phyloP scores from a whole-genome alignment of 164 flowering plant species.

The Piper longum region DNA sequence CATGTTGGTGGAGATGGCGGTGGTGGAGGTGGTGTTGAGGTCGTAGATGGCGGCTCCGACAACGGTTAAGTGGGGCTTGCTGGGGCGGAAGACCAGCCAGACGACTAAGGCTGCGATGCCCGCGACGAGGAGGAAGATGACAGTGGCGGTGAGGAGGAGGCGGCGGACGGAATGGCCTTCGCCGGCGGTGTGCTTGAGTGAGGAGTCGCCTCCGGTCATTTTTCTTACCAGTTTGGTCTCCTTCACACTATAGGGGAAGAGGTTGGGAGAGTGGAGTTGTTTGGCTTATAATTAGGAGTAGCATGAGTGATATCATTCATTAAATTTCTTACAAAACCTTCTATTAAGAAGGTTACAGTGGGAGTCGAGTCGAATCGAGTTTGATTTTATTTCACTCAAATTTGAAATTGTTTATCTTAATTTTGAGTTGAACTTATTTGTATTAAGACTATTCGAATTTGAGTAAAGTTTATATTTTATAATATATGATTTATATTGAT shows the following conservation, averaged over 20 bases:
- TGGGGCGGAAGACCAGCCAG: slow-evolving; percentile 69
- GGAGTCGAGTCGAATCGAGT: too few species aligned
- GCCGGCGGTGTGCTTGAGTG: not conserved
- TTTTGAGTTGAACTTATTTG: too few species aligned
- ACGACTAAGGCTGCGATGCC: slow-evolving; percentile 42
- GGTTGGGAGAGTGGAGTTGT: not conserved
- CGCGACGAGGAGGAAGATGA: slow-evolving; percentile 34
- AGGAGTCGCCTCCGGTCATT: not conserved
- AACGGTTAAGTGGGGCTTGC: slow-evolving; percentile 51
- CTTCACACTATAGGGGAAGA: too few species aligned
- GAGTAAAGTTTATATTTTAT: too few species aligned
- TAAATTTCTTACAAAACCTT: too few species aligned
- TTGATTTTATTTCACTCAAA: too few species aligned
- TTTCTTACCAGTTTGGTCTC: not conserved
- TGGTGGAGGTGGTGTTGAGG: slow-evolving; percentile 40
- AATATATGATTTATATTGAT: too few species aligned
- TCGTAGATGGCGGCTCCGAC: slow-evolving; percentile 41
- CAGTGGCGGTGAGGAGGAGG: slow-evolving; percentile 11
- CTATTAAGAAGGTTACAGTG: not conserved
- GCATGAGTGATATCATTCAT: too few species aligned
- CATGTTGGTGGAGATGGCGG: slow-evolving; percentile 40
- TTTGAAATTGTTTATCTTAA: too few species aligned
- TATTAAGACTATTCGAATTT: too few species aligned
- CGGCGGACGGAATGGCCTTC: slow-evolving; percentile 6
- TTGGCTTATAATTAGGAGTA: not conserved